Evolutionary conservation across 2,329 filamentous ascomycete species (phyloP).

Genomic region (Blastomyces parvus): DNA sequence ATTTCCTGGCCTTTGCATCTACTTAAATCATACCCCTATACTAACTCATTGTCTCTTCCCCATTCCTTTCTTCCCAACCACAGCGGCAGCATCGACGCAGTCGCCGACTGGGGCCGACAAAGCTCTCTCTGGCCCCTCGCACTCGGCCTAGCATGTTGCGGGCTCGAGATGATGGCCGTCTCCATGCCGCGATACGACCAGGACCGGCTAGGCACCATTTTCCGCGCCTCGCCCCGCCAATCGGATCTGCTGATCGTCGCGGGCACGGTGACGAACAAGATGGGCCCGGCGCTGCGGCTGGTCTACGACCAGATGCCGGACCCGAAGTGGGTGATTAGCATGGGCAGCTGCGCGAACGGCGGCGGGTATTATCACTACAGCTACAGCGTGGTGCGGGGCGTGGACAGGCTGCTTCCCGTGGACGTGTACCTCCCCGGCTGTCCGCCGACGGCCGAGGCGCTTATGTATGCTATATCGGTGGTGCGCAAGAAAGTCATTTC

Average conservation of each 20-base stretch:
- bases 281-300: constrained; percentile 81
- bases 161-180: constrained; percentile 86
- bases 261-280: constrained; percentile 90
- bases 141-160: constrained; percentile 81
- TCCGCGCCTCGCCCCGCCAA: constrained; percentile 77
- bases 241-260: constrained; percentile 92
- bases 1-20: not conserved
- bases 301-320: constrained; percentile 96
- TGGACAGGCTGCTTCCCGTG: constrained; percentile 67
- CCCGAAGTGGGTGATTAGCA: constrained; percentile 75
- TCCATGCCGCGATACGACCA: constrained; percentile 84
- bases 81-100: constrained; percentile 44
- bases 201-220: constrained; percentile 80
- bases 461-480: constrained; percentile 58
- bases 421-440: constrained; percentile 74
- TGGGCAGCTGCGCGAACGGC: constrained; percentile 77
- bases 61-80: not conserved
- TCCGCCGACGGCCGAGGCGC: constrained; percentile 44
- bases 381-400: constrained; percentile 66
- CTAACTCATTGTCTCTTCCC: not conserved
- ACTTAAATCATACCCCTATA: not conserved
- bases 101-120: constrained; percentile 77
- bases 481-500: constrained; percentile 63
- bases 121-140: constrained; percentile 82
- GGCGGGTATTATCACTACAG: constrained; percentile 83